Conservation (phyloP, 129 eudicot species). For the Scalesia atractyloides region DNA sequence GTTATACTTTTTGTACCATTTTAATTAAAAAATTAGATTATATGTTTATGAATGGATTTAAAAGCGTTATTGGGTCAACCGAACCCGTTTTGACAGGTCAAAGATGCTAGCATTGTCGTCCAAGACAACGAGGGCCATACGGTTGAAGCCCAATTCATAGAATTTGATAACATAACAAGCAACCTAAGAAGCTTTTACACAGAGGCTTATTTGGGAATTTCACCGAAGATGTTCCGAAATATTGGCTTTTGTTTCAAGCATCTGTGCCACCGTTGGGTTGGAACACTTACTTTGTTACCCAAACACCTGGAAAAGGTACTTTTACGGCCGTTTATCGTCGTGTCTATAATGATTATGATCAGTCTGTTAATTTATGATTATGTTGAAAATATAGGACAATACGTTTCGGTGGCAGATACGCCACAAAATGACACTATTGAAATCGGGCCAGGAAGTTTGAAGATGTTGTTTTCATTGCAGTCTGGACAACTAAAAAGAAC, state of each 20-base stretch:
- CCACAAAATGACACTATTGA: conserved; percentile 53
- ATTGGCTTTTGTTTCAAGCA: conserved; percentile 73
- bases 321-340: background rate
- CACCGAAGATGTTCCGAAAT: conserved; percentile 65
- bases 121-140: conserved; percentile 63
- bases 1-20: background rate
- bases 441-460: conserved; percentile 82
- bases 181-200: conserved; percentile 69
- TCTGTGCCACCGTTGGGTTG: conserved; percentile 87
- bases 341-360: background rate
- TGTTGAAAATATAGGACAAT: conserved; percentile 41
- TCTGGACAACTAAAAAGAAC: conserved; percentile 72
- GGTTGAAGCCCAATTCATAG: conserved; percentile 63
- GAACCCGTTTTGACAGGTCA: conserved; percentile 43
- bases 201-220: conserved; percentile 73
- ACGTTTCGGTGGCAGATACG: conserved; percentile 31
- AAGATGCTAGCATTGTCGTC: conserved; percentile 58
- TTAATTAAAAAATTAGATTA: background rate
- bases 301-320: conserved; percentile 57
- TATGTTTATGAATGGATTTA: too few species aligned
- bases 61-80: background rate
- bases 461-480: conserved; percentile 72
- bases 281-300: conserved; percentile 80
- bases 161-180: conserved; percentile 62
- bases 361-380: background rate